Evolutionary conservation across 2,329 filamentous ascomycete species (phyloP), one percentile per base, ranked within the genome.

Genomic region (Beauveria brongniartii): DNA sequence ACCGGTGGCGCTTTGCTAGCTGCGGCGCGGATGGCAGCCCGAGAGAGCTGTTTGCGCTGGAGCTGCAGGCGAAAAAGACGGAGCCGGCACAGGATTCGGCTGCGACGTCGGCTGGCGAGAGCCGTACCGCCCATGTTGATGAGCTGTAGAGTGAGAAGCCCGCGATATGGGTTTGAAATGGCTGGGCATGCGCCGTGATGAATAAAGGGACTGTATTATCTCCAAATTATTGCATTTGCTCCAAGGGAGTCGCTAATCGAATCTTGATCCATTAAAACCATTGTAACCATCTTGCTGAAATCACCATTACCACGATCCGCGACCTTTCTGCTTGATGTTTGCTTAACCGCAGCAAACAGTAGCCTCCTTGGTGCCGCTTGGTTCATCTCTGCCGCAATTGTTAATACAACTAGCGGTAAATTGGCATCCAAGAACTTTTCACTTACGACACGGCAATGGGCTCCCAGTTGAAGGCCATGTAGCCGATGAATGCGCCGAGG

Each of bases 381-480:
- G 75, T 34, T 70, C 66, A 5, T 66, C 61, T 14, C 65, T 62
- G 16, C 16, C 65, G 63, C 20, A 6, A 1, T 34, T 34, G 52
- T 55, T 55, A 59, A 37, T 37, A 61, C 41, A 16, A 26, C 6
- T 37, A 16, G 10, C 30, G 5, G 22, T 6, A 20, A 6, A 6
- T 9, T 43, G 3, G 5, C 12, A 14, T 37, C 34, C 14, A 5
- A 37, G 12, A 43, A 6, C 3, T 24, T 5, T 16, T 9, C 8
- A 67, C 70, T 61, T 66, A 73, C 70, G 65, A 63, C 5, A 69
- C 64, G 8, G 68, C 64, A 18, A 83, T 67, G 0, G 71, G 75
- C 70, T 89, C 87, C 88, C 89, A 92, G 34, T 85, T 82, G 70
- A 91, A 93, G 62, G 90, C 69, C 64, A 92, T 90, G 14, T 82